Evolutionary conservation across 352 stramenopile species (phyloP), one percentile per base, ranked within the genome.

Genomic region (Pythium scleroteichum): DNA sequence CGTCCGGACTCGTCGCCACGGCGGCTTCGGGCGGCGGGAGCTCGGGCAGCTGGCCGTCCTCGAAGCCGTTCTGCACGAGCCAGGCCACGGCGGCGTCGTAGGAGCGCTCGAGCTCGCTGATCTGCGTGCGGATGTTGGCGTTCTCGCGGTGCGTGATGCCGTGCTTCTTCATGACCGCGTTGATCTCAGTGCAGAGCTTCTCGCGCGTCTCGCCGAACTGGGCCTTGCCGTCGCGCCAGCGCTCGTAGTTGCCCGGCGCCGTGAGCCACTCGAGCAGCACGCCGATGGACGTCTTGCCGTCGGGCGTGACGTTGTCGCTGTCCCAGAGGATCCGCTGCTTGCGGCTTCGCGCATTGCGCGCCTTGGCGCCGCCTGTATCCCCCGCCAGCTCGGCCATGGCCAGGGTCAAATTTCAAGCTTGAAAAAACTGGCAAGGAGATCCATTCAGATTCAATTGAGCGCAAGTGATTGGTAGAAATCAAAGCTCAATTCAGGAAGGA

Each of bases 91-190:
- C 79, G 3, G 62, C 55, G 48, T 86, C 74, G 63, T 84, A 91
- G 8, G 74, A 72, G 45, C 82, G 74, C 68, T 91, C 79, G 16
- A 89, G 68, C 67, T 91, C 82, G 64, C 76, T 88, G 62, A 91
- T 87, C 69, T 91, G 79, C 53, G 79, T 91, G 62, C 82, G 82
- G 59, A 91, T 89, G 68, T 91, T 89, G 69, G 79, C 79, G 59
- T 91, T 91, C 68, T 88, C 79, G 35, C 82, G 70, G 59, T 91
- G 82, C 54, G 66, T 48, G 55, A 91, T 88, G 45, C 79, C 82
- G 55, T 88, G 68, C 50, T 64, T 75, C 27, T 72, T 53, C 82
- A 91, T 87, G 46, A 68, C 48, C 26, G 62, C 63, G 62, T 87
- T 87, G 72, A 91, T 88, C 75, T 91, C 72, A 1, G 79, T 82